Evolutionary conservation across 176 grass and related monocot genomes (phyloP).

Genomic region (Tuctoria greenei): DNA sequence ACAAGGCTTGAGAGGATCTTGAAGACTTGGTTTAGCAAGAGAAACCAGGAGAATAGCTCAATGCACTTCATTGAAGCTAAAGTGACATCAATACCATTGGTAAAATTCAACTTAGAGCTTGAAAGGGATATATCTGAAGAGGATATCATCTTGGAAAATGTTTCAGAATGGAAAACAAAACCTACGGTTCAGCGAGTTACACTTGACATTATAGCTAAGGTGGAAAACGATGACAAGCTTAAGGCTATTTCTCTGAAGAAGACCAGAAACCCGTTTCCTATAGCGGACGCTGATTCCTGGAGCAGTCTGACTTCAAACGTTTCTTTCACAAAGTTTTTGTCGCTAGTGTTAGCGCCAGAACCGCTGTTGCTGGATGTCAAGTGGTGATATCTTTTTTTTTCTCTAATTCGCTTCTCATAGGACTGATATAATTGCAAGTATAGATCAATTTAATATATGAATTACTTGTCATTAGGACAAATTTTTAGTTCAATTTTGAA

Average conservation of each 20-base stretch:
- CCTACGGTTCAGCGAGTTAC: conserved; percentile 46
- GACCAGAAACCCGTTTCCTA: conserved; percentile 43
- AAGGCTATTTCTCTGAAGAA: conserved; percentile 69
- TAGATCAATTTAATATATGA: conserved; percentile 32
- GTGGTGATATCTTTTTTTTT: conserved; percentile 50
- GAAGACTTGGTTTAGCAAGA: conserved; percentile 48
- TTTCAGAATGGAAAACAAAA: conserved; percentile 74
- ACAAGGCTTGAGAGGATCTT: conserved; percentile 54
- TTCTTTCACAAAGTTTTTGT: conserved; percentile 78
- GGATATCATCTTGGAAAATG: conserved; percentile 48
- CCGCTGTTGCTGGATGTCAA: conserved; percentile 74
- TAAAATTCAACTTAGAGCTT: conserved; percentile 73
- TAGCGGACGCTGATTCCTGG: conserved; percentile 62
- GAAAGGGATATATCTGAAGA: conserved; percentile 65
- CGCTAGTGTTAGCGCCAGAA: conserved; percentile 71
- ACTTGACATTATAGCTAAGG: conserved; percentile 63
- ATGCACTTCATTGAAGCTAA: conserved; percentile 66
- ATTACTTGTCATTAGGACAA: too few species aligned
- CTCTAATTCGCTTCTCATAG: conserved; percentile 8
- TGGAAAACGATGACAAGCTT: conserved; percentile 56
- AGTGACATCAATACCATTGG: conserved; percentile 46
- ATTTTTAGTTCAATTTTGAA: too few species aligned
- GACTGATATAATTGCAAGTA: conserved; percentile 45
- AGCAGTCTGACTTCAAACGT: conserved; percentile 78
- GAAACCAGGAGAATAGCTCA: conserved; percentile 35